Evolutionary conservation across 768 basidiomycete genomes (phyloP), one percentile per base, ranked within the genome.

Genomic region (Royoungia palumana): DNA sequence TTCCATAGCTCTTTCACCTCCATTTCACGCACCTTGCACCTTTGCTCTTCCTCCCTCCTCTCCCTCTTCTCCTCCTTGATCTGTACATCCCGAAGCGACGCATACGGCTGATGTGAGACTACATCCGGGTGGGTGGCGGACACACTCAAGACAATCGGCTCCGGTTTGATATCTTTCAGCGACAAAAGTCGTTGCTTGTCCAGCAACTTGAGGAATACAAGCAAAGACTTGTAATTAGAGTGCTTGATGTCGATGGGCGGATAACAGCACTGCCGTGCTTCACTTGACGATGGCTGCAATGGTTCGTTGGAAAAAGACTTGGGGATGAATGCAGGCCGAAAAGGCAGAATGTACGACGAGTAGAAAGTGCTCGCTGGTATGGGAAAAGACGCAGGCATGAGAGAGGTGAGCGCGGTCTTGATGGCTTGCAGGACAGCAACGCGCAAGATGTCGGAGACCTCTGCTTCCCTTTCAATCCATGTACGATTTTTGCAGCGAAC

Each of bases 171-270:
- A 19, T 85, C 76, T 62, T 95, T 96, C 20, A 86, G 72, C 12
- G 81, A 81, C 32, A 95, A 59, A 20, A 96, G 64, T 0, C 77
- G 77, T 8, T 82, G 79, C 62, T 94, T 94, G 52, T 90, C 88
- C 16, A 78, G 73, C 16, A 78, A 60, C 63, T 88, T 93, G 58
- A 96, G 75, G 71, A 95, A 94, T 1, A 84, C 76, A 2, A 83
- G 77, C 17, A 94, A 75, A 10, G 89, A 89, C 67, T 94, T 96
- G 72, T 83, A 79, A 2, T 77, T 76, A 1, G 89, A 92, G 10
- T 84, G 76, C 57, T 87, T 92, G 65, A 94, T 85, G 56, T 79
- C 88, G 49, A 87, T 77, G 35, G 52, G 74, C 38, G 60, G 78
- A 32, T 67, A 73, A 51, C 56, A 73, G n/a, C n/a, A n/a, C n/a